phyloP scores from a whole-genome alignment of 805 yeast species.

The Zygotorulaspora danielsina region DNA sequence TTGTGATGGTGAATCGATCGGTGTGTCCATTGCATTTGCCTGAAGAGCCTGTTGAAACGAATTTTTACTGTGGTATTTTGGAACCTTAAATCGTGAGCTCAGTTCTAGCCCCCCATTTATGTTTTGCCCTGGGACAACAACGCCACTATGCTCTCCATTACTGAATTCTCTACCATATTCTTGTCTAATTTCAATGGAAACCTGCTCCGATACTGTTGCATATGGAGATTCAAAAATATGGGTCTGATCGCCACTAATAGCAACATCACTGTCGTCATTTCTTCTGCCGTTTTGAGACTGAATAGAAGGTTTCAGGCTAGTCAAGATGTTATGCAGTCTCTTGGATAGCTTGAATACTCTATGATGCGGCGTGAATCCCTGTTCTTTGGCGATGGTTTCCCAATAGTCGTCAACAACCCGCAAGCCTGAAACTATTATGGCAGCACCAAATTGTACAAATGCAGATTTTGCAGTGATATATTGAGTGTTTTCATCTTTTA shows the following conservation, averaged over 20 bases:
- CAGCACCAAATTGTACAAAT: conserved; percentile 49
- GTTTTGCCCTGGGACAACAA: conserved; percentile 32
- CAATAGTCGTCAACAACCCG: conserved; percentile 55
- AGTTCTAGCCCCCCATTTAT: conserved; percentile 33
- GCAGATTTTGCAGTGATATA: conserved; percentile 43
- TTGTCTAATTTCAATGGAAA: conserved; percentile 24
- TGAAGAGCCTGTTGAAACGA: conserved; percentile 32
- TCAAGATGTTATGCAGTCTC: conserved; percentile 14
- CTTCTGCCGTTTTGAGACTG: conserved; percentile 1
- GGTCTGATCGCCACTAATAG: conserved; percentile 3
- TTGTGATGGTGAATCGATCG: conserved; percentile 22
- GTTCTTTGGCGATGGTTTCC: conserved; percentile 42
- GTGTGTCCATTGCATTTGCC: conserved; percentile 26
- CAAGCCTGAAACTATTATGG: conserved; percentile 43
- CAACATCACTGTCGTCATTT: not conserved
- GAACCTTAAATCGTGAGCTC: conserved; percentile 31
- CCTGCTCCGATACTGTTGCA: conserved; percentile 27
- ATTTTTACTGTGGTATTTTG: conserved; percentile 34
- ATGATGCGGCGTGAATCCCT: conserved; percentile 44
- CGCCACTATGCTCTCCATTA: conserved; percentile 25
- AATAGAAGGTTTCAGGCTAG: conserved; percentile 16
- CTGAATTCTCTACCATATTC: conserved; percentile 23
- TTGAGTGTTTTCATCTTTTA: conserved; percentile 24
- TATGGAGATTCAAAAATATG: conserved; percentile 24
- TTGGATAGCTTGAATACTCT: conserved; percentile 37